Evolutionary conservation across 2,329 filamentous ascomycete species (phyloP), one percentile per base, ranked within the genome.

Genomic region (Juglanconis juglandina): DNA sequence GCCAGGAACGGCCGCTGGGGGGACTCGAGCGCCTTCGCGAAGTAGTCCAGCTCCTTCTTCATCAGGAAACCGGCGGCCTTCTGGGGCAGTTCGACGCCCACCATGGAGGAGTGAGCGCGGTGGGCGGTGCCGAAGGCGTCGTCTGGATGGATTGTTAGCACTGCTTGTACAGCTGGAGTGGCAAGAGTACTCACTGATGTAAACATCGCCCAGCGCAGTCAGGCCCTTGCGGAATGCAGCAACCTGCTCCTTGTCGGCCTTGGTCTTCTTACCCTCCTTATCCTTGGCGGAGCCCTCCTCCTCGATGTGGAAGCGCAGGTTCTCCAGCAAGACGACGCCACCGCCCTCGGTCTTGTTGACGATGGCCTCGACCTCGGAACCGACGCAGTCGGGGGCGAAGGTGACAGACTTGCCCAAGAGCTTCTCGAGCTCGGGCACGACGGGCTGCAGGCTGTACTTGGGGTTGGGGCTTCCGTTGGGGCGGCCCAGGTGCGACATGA

Each of bases 11-110:
- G 95, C 60, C 94, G 88, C 81, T 96, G 84, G 64, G 95, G 95
- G 70, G 85, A 87, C 82, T 99, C 95, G 64, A 99, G 90, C 44
- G 92, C 95, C 82, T 97, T 87, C 66, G 95, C 95, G 75, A 99
- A 99, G 88, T 99, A 99, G 75, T 99, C 95, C 65, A 99, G 90
- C 80, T 99, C 95, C 85, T 98, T 99, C 90, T 99, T 99, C 84
- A 99, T 92, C 72, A 99, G 87, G 88, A 97, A 99, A 65, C 95
- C 95, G 60, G 94, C 91, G 9, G 95, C 95, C 84, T 96, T 97
- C 77, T 98, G 92, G 68, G 94, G 93, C 53, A 99, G 89, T 68
- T 97, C 87, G 66, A 97, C 85, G 72, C 95, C 95, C 71, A 99
- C 95, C 95, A 99, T 99, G 77, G 94, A 98, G 77, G 92, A 97